Conservation (phyloP, 176 grass and related monocot species). For the Echinochloa phyllopogon region DNA sequence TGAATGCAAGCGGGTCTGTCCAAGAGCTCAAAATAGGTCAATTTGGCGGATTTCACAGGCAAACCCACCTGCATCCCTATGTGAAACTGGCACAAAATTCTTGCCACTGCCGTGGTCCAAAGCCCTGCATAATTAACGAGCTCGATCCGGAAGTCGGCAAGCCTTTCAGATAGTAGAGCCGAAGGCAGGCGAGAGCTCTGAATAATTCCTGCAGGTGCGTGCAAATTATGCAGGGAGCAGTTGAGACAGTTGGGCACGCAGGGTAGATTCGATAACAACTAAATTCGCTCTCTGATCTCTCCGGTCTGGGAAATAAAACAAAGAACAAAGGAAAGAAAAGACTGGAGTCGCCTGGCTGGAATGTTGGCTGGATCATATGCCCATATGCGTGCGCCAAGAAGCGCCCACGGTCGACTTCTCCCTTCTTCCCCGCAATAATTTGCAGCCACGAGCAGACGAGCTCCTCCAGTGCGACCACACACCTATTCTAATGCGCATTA, state of each 20-base stretch:
- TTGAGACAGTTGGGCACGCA: slow-evolving; percentile 41
- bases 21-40: too few relatives aligned
- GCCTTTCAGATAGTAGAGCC: neutral
- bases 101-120: neutral
- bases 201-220: slow-evolving; percentile 26
- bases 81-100: neutral
- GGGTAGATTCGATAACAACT: slow-evolving; percentile 16
- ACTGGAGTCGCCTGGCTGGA: slow-evolving; percentile 38
- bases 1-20: too few relatives aligned
- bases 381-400: slow-evolving; percentile 5
- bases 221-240: slow-evolving; percentile 41
- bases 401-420: neutral
- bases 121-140: neutral
- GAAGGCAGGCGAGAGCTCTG: slow-evolving; percentile 18
- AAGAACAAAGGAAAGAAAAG: slow-evolving; percentile 15
- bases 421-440: slow-evolving; percentile 37
- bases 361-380: slow-evolving; percentile 51
- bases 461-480: slow-evolving; percentile 19
- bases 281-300: neutral
- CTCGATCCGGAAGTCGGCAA: neutral
- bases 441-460: slow-evolving; percentile 19
- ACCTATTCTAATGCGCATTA: slow-evolving; percentile 12
- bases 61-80: too few relatives aligned
- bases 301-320: neutral
- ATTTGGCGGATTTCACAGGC: too few relatives aligned